A percentile compares a stretch with the other conserved stretches of the same genome.
Conservation (phyloP, 495 filamentous ascomycete species). For the Delitschia confertaspora region DNA sequence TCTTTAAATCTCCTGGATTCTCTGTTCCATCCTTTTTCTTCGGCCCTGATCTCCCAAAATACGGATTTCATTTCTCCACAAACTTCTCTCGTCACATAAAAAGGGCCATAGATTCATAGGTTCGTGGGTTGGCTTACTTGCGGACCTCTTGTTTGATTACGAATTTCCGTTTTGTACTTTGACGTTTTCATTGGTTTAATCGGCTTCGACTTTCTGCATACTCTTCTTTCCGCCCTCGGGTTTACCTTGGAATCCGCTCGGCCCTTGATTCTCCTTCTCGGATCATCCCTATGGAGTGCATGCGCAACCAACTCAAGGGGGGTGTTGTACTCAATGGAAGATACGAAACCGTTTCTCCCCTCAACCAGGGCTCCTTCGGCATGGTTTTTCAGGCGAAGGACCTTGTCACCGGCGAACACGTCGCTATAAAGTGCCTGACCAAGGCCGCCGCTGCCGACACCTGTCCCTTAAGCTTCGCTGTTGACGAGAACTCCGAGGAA, state of each 20-base stretch:
- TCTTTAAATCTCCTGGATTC: too few relatives aligned
- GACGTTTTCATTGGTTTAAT: slow-evolving; percentile 1
- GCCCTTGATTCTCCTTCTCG: slow-evolving; percentile 3
- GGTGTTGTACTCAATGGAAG: slow-evolving; percentile 45
- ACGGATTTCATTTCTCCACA: slow-evolving; percentile 16
- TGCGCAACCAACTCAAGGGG: slow-evolving; percentile 35
- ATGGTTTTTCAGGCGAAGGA: slow-evolving; percentile 94
- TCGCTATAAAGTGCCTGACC: slow-evolving; percentile 90
- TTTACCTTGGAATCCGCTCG: slow-evolving; percentile 4
- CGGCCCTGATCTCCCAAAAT: slow-evolving; percentile 9
- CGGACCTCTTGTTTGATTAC: slow-evolving; percentile 23
- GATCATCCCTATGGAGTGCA: slow-evolving; percentile 35
- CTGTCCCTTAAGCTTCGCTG: slow-evolving; percentile 44
- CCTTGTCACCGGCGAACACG: slow-evolving; percentile 58
- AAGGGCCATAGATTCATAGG: slow-evolving; percentile 26
- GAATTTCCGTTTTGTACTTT: slow-evolving; percentile 2
- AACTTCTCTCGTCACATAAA: slow-evolving; percentile 25
- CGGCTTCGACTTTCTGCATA: background rate
- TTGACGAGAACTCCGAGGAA: slow-evolving; percentile 84
- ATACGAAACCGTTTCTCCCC: slow-evolving; percentile 80
- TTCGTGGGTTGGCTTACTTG: slow-evolving; percentile 15
- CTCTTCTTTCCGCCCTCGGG: slow-evolving; percentile 19
- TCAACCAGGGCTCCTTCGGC: slow-evolving; percentile 97
- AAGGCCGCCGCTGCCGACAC: slow-evolving; percentile 55
- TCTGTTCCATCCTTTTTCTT: slow-evolving; percentile 12